Conservation (phyloP, 495 filamentous ascomycete genomes). For the Hypoxylon cercidicola region DNA sequence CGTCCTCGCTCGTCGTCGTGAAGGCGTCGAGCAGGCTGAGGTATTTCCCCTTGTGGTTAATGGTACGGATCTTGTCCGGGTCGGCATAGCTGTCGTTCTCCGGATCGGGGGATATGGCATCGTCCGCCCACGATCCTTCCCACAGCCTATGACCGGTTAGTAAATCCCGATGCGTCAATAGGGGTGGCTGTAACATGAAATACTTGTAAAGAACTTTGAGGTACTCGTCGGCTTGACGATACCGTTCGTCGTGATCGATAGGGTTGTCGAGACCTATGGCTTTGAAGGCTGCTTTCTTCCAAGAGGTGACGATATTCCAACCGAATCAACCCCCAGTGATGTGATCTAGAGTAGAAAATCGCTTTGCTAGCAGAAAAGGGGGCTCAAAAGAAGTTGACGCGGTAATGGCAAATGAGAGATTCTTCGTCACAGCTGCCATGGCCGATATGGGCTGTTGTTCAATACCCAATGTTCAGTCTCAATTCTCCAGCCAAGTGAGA, state of each 20-base stretch:
- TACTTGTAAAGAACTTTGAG: constrained; percentile 65
- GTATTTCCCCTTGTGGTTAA: constrained; percentile 69
- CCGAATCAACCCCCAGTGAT: constrained; percentile 67
- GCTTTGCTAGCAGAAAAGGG: constrained; percentile 67
- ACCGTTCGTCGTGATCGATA: constrained; percentile 71
- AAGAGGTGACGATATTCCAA: constrained; percentile 74
- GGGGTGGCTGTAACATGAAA: constrained; percentile 31
- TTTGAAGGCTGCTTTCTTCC: constrained; percentile 68
- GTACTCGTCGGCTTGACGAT: constrained; percentile 70
- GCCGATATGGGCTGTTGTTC: constrained; percentile 57
- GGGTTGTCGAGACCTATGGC: constrained; percentile 66
- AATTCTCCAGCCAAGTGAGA: background rate
- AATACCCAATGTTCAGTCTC: background rate
- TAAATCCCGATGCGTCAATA: background rate
- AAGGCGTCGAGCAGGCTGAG: constrained; percentile 64
- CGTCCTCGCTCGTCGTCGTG: constrained; percentile 59
- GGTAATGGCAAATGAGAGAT: constrained; percentile 64
- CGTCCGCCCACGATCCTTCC: constrained; percentile 69
- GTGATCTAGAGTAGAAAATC: constrained; percentile 72
- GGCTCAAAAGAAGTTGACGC: constrained; percentile 68
- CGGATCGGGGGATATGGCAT: constrained; percentile 61
- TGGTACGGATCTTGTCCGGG: constrained; percentile 65
- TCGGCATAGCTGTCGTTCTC: constrained; percentile 64
- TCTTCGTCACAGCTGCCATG: constrained; percentile 67
- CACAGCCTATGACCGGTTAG: constrained; percentile 56